These are phyloP conservation scores for Aspergillus tanneri DNA, from an alignment of 2,329 filamentous ascomycete genomes.

Conservation along the genomic window DNA sequence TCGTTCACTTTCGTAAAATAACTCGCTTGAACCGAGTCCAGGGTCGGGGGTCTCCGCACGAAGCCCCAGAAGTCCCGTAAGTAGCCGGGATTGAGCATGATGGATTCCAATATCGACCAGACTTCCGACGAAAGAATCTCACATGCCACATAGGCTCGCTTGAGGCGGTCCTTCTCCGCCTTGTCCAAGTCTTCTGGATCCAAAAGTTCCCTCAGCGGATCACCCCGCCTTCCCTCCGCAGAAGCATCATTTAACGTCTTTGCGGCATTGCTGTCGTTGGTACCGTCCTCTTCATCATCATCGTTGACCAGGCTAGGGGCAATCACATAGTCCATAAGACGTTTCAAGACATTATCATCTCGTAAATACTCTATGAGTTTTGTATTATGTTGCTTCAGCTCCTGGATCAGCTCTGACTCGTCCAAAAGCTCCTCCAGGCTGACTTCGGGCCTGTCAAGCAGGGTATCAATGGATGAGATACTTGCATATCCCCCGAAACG, in stretches of 20 bases:
- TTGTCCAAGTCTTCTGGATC: constrained; percentile 60
- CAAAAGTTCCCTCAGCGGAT: constrained; percentile 35
- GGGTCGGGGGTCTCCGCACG: constrained; percentile 74
- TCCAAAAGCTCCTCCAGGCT: constrained; percentile 94
- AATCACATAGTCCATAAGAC: constrained; percentile 86
- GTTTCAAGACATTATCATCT: constrained; percentile 79
- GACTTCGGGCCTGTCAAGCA: constrained; percentile 93
- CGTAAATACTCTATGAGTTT: constrained; percentile 96
- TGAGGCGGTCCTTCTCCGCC: constrained; percentile 84
- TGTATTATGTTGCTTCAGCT: constrained; percentile 96
- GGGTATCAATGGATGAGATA: constrained; percentile 91
- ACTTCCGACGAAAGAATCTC: constrained; percentile 94
- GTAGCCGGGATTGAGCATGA: constrained; percentile 78
- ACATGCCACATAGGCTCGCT: constrained; percentile 89
- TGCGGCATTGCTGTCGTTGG: constrained; percentile 44
- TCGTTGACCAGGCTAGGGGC: constrained; percentile 63
- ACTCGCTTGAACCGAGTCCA: constrained; percentile 90
- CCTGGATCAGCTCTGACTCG: constrained; percentile 93
- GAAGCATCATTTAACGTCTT: constrained; percentile 30
- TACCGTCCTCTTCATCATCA: constrained; percentile 53
- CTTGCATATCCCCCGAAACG: constrained; percentile 98
- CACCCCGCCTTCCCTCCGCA: constrained; percentile 40
- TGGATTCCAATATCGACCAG: constrained; percentile 91
- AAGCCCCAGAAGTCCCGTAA: constrained; percentile 90
- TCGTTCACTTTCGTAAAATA: constrained; percentile 99